Conservation (phyloP, 2,329 filamentous ascomycete genomes). For the Lachnellula subtilissima region DNA sequence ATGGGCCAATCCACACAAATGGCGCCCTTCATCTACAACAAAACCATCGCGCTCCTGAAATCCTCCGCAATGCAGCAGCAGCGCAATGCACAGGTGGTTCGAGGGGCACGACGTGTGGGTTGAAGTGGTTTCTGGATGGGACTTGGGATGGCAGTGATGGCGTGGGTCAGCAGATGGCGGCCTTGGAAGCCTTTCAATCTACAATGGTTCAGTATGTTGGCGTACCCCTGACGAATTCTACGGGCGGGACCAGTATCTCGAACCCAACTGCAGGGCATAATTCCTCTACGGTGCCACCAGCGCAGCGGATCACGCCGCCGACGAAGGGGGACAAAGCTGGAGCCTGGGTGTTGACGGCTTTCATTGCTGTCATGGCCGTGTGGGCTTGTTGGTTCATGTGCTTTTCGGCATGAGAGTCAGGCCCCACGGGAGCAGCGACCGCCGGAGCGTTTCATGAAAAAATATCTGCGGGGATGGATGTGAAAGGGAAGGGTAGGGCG, state of each 20-base stretch:
- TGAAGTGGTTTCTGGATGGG: constrained; percentile 52
- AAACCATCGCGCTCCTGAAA: constrained; percentile 49
- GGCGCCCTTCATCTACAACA: constrained; percentile 54
- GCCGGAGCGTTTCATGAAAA: neutral
- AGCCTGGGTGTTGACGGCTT: constrained; percentile 38
- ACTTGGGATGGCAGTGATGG: constrained; percentile 56
- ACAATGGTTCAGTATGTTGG: constrained; percentile 46
- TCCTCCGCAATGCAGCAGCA: constrained; percentile 54
- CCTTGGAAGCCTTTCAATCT: constrained; percentile 59
- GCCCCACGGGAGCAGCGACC: neutral
- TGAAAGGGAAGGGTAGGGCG: neutral
- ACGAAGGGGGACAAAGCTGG: constrained; percentile 36
- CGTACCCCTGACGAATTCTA: constrained; percentile 42
- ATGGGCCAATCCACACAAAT: constrained; percentile 58
- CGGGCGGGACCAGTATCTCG: constrained; percentile 52
- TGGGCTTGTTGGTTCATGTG: constrained; percentile 15
- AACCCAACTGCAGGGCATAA: constrained; percentile 29
- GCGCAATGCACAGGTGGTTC: constrained; percentile 53
- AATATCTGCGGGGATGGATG: neutral
- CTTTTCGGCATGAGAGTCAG: neutral
- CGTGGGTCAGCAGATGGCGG: constrained; percentile 67
- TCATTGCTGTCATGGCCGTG: constrained; percentile 14
- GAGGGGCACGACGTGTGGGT: constrained; percentile 54
- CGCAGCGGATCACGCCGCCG: constrained; percentile 14
- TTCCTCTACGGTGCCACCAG: neutral